These are phyloP conservation scores for Penicillium antarcticum DNA, from an alignment of 495 filamentous ascomycete species.

Conservation along the genomic window DNA sequence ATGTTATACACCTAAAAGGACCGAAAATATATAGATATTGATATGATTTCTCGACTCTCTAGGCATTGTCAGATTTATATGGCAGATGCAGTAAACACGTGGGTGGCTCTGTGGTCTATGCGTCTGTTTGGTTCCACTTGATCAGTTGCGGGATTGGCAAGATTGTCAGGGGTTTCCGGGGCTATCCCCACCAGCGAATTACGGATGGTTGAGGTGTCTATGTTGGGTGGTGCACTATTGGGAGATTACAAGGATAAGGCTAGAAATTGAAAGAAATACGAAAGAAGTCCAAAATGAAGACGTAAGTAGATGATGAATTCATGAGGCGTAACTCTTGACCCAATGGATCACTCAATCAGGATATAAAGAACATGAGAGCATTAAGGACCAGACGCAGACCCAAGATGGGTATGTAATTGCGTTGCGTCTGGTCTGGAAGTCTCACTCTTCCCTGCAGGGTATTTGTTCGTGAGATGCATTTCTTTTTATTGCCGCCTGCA, in stretches of 20 bases:
- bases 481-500: slow-evolving; percentile 17
- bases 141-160: background rate
- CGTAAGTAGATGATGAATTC: slow-evolving; percentile 37
- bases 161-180: background rate
- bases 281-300: slow-evolving; percentile 7
- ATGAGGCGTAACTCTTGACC: slow-evolving; percentile 44
- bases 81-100: too few species aligned
- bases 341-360: slow-evolving; percentile 29
- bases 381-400: slow-evolving; percentile 18
- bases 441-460: slow-evolving; percentile 21
- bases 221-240: too few species aligned
- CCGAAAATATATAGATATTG: too few species aligned
- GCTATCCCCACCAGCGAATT: background rate
- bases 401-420: slow-evolving; percentile 11
- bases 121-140: too few species aligned
- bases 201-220: too few species aligned
- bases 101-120: too few species aligned
- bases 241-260: background rate
- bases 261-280: background rate
- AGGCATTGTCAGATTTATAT: too few species aligned
- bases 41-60: too few species aligned
- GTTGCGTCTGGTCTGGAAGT: slow-evolving; percentile 11
- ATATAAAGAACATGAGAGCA: slow-evolving; percentile 27
- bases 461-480: slow-evolving; percentile 30
- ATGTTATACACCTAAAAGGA: too few species aligned